phyloP scores from a whole-genome alignment of 768 basidiomycete species.

The Tricholoma hemisulphureum region DNA sequence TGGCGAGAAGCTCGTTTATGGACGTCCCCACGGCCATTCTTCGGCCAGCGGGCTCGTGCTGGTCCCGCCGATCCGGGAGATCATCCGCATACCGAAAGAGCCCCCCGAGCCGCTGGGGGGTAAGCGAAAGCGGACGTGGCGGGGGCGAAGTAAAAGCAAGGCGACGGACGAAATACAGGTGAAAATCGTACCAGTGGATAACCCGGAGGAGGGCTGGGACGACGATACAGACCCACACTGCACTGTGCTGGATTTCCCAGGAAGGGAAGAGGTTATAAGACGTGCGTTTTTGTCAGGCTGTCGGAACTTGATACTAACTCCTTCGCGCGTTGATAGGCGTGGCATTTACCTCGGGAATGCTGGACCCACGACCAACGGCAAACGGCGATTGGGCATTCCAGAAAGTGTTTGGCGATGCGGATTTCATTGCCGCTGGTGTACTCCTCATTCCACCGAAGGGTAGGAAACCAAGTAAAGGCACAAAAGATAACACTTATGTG shows the following conservation, averaged over 20 bases:
- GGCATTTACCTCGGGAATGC: constrained; percentile 53
- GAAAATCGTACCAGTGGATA: constrained; percentile 30
- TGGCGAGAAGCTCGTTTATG: constrained; percentile 86
- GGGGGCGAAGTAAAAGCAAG: constrained; percentile 59
- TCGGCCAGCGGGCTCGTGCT: constrained; percentile 44
- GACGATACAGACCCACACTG: constrained; percentile 66
- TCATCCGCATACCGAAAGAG: constrained; percentile 50
- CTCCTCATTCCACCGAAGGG: constrained; percentile 75
- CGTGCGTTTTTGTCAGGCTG: constrained; percentile 54
- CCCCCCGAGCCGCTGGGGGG: constrained; percentile 27
- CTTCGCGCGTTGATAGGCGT: constrained; percentile 74
- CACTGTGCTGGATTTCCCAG: constrained; percentile 65
- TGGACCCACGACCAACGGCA: not conserved
- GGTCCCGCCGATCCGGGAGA: constrained; percentile 65
- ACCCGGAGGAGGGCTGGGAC: constrained; percentile 84
- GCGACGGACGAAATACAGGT: constrained; percentile 43
- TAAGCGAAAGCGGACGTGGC: constrained; percentile 37
- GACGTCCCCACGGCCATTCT: constrained; percentile 36
- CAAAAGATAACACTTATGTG: constrained; percentile 85
- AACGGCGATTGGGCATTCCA: constrained; percentile 68
- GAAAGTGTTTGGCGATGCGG: constrained; percentile 89
- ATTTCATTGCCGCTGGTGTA: constrained; percentile 90
- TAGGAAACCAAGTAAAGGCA: constrained; percentile 81
- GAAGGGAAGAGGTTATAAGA: constrained; percentile 58
- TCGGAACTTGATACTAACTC: no score